Base-by-base conservation (phyloP, 371 early-diverging fungal genomes). In the Dichotomocladium elegans region DNA sequence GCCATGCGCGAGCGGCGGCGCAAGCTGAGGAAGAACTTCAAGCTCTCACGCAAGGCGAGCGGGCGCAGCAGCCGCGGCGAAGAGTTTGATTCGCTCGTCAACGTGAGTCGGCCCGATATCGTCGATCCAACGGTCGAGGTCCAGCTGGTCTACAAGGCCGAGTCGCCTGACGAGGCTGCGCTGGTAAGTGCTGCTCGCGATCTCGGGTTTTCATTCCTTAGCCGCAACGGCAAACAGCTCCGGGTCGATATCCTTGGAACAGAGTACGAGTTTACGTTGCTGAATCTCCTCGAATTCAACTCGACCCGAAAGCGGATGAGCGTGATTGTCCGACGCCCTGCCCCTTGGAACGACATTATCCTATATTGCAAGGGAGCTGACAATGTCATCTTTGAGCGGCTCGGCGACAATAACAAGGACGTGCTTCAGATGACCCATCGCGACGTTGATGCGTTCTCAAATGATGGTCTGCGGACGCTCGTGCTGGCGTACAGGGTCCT, bases 341-440 rank as follows among this genome's bases (percentile, higher is more conserved):
- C 64, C 4, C 87, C 87, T 15, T 79, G 86, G 67, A 86, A 88
- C 58, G 90, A 90, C 57, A 82, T 96, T 33, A 70, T 93, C 3
- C 41, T 98, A 34, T 83, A 92, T 51, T 87, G 88, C 51, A 99
- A 99, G 72, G 99, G 99, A 21, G 98, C 99, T 9, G 99, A 99
- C 61, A 91, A 87, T 59, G 86, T 95, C 28, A 95, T 98, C 26
- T 79, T 89, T 30, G 89, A 89, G 53, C 79, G 91, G 11, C 64
- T 96, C 28, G 29, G 24, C 4, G 12, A 24, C 5, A 27, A 45
- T 8, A 81, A 87, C 51, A 70, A 77, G 6, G 56, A 63, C 5
- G 48, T 81, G 29, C 55, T 79, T 2, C 74, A 78, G 41, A 59
- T 69, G 40, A 90, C 90, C 0, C 69, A 80, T 27, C 52, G 73